Percentiles rank a stretch among this genome's conserved stretches.
Evolutionary conservation across 169 alveolate species (phyloP).

Genomic region (Eimeria mitis): DNA sequence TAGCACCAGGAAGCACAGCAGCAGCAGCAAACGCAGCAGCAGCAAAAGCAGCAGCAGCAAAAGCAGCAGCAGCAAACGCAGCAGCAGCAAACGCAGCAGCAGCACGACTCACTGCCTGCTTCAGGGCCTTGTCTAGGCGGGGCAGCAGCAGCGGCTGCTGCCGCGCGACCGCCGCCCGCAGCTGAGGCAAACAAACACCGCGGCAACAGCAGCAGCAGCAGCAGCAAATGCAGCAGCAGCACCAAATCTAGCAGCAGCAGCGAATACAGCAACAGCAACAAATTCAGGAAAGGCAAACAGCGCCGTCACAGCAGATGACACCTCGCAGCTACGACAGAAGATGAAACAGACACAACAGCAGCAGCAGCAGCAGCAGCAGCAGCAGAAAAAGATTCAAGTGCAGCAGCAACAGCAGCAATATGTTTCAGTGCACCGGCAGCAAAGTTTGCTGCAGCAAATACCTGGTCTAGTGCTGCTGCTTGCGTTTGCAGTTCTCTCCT

Average conservation of each 20-base stretch:
- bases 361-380: background rate
- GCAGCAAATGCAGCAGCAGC: constrained; percentile 18
- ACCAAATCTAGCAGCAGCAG: constrained; percentile 5
- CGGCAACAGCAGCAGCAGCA: constrained; percentile 16
- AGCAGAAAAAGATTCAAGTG: background rate
- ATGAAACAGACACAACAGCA: background rate
- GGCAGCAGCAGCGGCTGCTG: constrained; percentile 69
- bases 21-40: background rate
- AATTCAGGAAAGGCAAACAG: background rate
- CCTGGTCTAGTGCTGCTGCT: constrained; percentile 46
- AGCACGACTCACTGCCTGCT: constrained; percentile 21
- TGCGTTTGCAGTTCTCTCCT: constrained; percentile 32
- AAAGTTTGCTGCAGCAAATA: background rate
- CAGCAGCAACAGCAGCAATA: constrained; percentile 25
- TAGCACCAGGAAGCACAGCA: background rate
- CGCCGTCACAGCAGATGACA: background rate
- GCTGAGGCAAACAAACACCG: background rate
- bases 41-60: background rate
- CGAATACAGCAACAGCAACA: constrained; percentile 12
- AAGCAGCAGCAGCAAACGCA: background rate
- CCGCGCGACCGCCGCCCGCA: background rate
- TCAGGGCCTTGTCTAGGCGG: constrained; percentile 26
- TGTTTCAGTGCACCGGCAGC: background rate
- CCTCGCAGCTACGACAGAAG: background rate
- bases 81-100: constrained; percentile 21